phyloP scores from a whole-genome alignment of 2,329 filamentous ascomycete genomes.

The Pyrenochaeta sp. region DNA sequence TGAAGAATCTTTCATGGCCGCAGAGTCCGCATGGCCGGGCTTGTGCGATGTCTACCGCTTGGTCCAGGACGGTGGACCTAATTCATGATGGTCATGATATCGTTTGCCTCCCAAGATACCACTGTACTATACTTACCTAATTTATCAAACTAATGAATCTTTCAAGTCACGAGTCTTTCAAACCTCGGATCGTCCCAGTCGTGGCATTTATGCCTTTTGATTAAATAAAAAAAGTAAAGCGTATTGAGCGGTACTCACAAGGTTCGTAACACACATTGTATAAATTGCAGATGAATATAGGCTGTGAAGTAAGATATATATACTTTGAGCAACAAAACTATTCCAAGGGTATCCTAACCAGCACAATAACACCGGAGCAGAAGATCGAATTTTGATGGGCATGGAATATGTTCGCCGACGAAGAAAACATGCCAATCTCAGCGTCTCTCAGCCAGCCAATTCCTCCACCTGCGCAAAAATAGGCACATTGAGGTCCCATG shows the following conservation, averaged over 20 bases:
- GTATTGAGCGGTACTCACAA: too few relatives aligned
- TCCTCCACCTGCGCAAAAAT: slow-evolving; percentile 25
- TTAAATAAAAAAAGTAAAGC: too few relatives aligned
- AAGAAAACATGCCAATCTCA: neutral
- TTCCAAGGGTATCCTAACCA: neutral
- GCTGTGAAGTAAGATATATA: neutral
- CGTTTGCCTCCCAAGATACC: slow-evolving; percentile 3
- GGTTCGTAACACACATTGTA: too few relatives aligned
- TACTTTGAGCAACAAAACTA: neutral
- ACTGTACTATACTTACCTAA: slow-evolving; percentile 2
- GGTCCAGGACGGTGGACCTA: neutral
- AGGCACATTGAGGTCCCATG: slow-evolving; percentile 51
- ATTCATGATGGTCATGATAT: slow-evolving; percentile 1
- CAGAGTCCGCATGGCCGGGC: neutral
- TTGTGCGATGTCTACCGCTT: neutral
- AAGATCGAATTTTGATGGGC: neutral
- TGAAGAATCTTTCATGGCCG: neutral
- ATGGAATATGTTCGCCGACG: neutral
- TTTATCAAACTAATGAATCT: neutral
- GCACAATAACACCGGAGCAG: neutral
- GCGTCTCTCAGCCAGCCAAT: slow-evolving; percentile 4
- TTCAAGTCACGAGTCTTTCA: neutral
- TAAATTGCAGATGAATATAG: too few relatives aligned
- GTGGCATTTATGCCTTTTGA: too few relatives aligned
- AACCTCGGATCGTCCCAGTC: too few relatives aligned